These are phyloP conservation scores for Verticillium dahliae DNA, from an alignment of 2,329 filamentous ascomycete genomes.

Conservation along the genomic window DNA sequence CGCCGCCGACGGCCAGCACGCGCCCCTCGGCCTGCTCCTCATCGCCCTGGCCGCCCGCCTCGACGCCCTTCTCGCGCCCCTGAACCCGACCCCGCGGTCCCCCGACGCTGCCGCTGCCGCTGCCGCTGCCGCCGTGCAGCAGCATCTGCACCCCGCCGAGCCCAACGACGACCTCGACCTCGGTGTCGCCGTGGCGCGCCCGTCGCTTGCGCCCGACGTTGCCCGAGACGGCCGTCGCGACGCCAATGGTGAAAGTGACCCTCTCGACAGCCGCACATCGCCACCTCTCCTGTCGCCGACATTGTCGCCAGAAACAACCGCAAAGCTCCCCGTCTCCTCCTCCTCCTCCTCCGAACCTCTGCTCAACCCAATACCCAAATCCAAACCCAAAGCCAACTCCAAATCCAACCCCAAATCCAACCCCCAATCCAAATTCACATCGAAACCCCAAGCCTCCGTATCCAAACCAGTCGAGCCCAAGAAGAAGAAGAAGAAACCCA, in stretches of 20 bases:
- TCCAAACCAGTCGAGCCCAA: slow-evolving; percentile 20
- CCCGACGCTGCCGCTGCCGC: background rate
- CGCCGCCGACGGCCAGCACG: slow-evolving; percentile 65
- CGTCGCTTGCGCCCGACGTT: slow-evolving; percentile 10
- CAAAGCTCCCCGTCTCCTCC: background rate
- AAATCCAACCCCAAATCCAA: slow-evolving; percentile 4
- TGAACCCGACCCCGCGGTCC: slow-evolving; percentile 10
- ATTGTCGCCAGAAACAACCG: background rate
- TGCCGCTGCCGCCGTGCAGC: background rate
- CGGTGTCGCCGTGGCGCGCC: slow-evolving; percentile 20
- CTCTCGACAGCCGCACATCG: no score
- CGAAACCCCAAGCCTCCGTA: slow-evolving; percentile 9
- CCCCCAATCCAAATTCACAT: no score
- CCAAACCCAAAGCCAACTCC: slow-evolving; percentile 5
- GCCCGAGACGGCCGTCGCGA: background rate
- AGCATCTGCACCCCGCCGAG: no score
- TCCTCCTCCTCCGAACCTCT: background rate
- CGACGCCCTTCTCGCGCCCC: slow-evolving; percentile 32
- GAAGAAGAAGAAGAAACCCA: slow-evolving; percentile 32
- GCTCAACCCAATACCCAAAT: background rate
- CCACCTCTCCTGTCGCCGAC: no score
- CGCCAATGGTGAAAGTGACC: background rate
- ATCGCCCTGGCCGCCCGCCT: slow-evolving; percentile 47
- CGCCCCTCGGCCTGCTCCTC: slow-evolving; percentile 63
- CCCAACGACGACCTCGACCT: slow-evolving; percentile 12